Percentiles rank a stretch among this genome's conserved stretches.
Conservation (phyloP, 2,329 filamentous ascomycete genomes). For the Amesomyces nigricolor region DNA sequence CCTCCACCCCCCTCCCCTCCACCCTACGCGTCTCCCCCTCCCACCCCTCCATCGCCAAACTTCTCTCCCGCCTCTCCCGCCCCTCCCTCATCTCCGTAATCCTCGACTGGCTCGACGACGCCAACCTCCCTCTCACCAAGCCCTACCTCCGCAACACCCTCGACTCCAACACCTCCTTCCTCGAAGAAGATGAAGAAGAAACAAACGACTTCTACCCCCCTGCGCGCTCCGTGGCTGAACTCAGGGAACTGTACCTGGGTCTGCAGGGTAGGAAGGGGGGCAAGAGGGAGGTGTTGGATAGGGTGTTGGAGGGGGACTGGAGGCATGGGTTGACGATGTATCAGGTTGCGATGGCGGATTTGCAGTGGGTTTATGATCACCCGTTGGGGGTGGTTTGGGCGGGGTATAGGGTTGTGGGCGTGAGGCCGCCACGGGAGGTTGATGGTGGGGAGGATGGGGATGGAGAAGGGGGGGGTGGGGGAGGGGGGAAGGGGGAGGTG, state of each 20-base stretch:
- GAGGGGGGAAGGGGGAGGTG: constrained; percentile 33
- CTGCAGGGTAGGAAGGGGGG: constrained; percentile 56
- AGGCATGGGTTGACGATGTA: constrained; percentile 58
- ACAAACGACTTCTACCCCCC: constrained; percentile 62
- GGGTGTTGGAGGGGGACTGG: constrained; percentile 65
- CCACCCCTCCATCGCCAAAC: constrained; percentile 59
- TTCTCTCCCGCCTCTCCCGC: constrained; percentile 64
- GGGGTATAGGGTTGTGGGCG: constrained; percentile 48
- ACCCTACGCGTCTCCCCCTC: constrained; percentile 61
- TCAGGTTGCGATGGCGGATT: constrained; percentile 63
- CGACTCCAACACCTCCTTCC: constrained; percentile 37
- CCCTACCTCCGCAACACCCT: constrained; percentile 49
- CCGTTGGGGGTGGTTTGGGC: constrained; percentile 59
- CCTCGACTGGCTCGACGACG: constrained; percentile 70
- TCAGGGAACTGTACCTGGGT: constrained; percentile 59
- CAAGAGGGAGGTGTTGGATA: constrained; percentile 57
- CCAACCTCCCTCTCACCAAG: constrained; percentile 52
- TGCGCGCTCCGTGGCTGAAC: constrained; percentile 56
- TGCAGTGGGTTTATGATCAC: constrained; percentile 61
- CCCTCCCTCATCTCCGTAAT: constrained; percentile 65
- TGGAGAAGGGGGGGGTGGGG: constrained; percentile 34
- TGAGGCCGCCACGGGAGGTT: constrained; percentile 35
- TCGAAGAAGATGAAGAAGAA: constrained; percentile 50
- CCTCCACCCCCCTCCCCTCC: constrained; percentile 65
- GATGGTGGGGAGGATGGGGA: no score